Percentiles rank a stretch among this genome's conserved stretches.
Conservation (phyloP, 169 alveolate genomes). For the Amoebophrya sp. region DNA sequence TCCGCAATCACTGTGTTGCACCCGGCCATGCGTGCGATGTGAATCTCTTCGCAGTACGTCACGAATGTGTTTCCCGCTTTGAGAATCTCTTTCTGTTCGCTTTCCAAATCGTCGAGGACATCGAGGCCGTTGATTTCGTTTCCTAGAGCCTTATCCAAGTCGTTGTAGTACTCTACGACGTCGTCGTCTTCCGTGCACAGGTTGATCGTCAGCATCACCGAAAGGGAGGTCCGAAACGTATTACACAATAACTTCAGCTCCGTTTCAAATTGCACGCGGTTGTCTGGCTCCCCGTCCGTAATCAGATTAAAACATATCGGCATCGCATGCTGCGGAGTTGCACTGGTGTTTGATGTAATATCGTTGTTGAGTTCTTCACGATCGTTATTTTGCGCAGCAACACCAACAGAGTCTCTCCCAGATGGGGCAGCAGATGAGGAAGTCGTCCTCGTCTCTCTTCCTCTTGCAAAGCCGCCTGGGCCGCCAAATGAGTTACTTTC, state of each 20-base stretch:
- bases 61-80: conserved; percentile 1
- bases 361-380: too few relatives aligned
- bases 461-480: too few relatives aligned
- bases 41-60: background rate
- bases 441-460: too few relatives aligned
- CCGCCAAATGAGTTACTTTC: too few relatives aligned
- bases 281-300: conserved; percentile 9
- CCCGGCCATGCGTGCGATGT: background rate
- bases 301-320: background rate
- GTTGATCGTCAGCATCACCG: conserved; percentile 15
- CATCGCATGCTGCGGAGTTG: background rate
- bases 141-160: background rate
- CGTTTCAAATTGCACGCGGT: background rate
- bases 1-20: conserved; percentile 18
- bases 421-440: too few relatives aligned
- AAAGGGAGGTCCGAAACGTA: background rate
- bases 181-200: conserved; percentile 11
- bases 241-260: background rate
- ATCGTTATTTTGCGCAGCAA: too few relatives aligned
- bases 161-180: conserved; percentile 21
- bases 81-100: background rate
- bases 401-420: too few relatives aligned
- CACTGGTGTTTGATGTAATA: too few relatives aligned
- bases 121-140: conserved; percentile 17
- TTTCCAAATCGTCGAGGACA: background rate